A percentile compares a stretch with the other conserved stretches of the same genome.
Evolutionary conservation across 1,139 yeast species (phyloP).

Genomic region (Sugiyamaella novakii): DNA sequence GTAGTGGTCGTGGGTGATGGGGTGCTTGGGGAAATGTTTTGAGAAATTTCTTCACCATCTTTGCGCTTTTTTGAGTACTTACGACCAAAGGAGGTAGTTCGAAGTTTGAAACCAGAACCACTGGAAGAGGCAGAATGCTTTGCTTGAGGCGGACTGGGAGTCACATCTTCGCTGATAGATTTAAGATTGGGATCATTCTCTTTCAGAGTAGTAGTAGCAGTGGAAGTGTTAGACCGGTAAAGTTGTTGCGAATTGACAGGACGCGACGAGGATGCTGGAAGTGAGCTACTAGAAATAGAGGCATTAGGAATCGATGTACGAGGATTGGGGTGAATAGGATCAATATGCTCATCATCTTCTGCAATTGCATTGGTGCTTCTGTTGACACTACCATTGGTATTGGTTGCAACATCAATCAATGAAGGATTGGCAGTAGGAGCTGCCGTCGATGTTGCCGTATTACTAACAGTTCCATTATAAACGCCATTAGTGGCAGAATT

Average conservation of each 20-base stretch:
- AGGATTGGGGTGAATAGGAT: conserved; percentile 14
- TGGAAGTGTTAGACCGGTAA: conserved; percentile 10
- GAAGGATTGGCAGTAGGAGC: conserved; percentile 13
- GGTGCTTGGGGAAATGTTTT: conserved; percentile 9
- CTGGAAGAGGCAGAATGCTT: conserved; percentile 2
- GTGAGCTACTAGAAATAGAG: conserved; percentile 8
- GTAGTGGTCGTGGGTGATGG: conserved; percentile 12
- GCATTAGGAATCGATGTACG: conserved; percentile 5
- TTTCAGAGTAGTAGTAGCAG: conserved; percentile 13
- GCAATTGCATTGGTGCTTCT: conserved; percentile 15
- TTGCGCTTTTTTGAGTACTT: conserved; percentile 20
- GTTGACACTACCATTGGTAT: not conserved
- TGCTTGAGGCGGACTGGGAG: conserved; percentile 3
- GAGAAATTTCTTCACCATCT: conserved; percentile 18
- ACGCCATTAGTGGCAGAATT: conserved; percentile 10
- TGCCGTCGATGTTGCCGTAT: conserved; percentile 17
- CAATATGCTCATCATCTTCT: conserved; percentile 16
- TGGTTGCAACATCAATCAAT: conserved; percentile 5
- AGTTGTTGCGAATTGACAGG: not conserved
- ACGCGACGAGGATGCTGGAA: conserved; percentile 3
- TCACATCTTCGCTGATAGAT: conserved; percentile 15
- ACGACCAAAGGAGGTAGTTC: conserved; percentile 20
- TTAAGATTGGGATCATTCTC: conserved; percentile 19
- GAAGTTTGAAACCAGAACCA: conserved; percentile 17
- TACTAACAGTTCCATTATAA: conserved; percentile 17